Conservation (phyloP, 331 rosid genomes). For the Quercus tomentella region DNA sequence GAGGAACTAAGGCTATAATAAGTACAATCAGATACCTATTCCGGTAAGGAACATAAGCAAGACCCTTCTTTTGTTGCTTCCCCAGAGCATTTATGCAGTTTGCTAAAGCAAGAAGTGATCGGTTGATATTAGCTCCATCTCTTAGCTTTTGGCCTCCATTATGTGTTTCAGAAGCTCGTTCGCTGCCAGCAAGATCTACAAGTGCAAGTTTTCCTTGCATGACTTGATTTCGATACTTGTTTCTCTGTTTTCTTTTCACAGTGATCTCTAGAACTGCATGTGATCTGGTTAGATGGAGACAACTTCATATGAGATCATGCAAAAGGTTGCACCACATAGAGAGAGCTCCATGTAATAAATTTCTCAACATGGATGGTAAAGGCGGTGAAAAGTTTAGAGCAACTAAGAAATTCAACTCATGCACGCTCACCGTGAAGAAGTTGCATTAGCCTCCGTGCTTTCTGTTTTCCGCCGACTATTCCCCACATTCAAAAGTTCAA, state of each 20-base stretch:
- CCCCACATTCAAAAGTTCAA: conserved; percentile 61
- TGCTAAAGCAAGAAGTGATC: conserved; percentile 67
- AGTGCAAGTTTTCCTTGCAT: conserved; percentile 65
- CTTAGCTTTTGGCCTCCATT: conserved; percentile 54
- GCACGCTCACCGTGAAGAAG: conserved; percentile 48
- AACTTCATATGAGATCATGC: not conserved
- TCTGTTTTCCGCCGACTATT: conserved; percentile 65
- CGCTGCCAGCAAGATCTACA: conserved; percentile 72
- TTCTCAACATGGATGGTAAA: not conserved
- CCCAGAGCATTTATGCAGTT: conserved; percentile 69
- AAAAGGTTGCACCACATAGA: not conserved
- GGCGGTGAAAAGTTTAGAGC: not conserved
- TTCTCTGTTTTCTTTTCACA: conserved; percentile 53
- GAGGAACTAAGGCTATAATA: not conserved
- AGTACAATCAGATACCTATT: conserved; percentile 43
- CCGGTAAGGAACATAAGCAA: conserved; percentile 66
- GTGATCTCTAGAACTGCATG: conserved; percentile 66
- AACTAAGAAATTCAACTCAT: conserved; percentile 5
- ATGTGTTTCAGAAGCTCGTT: conserved; percentile 57
- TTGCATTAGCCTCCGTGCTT: conserved; percentile 58
- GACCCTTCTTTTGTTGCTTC: conserved; percentile 65
- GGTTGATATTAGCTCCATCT: conserved; percentile 71
- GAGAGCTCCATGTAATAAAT: not conserved
- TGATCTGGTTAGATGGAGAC: conserved; percentile 35
- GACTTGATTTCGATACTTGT: conserved; percentile 51